Evolutionary conservation across 345 rosid species (phyloP), one percentile per base, ranked within the genome.

Genomic region (Litchi chinensis): DNA sequence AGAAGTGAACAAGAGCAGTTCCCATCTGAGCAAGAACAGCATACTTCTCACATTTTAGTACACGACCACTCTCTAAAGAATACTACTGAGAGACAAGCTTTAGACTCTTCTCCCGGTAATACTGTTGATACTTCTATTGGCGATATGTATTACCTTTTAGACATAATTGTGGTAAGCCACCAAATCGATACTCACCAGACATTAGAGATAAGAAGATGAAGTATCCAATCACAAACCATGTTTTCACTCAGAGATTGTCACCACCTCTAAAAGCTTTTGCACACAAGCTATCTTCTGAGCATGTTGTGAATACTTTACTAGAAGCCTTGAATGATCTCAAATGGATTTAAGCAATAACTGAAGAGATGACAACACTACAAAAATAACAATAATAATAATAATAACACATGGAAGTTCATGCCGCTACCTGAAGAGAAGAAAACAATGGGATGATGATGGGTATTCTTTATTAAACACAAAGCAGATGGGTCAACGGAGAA

Each of bases 141-240:
- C 11, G n/a, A n/a, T 56, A 56, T 19, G 1, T 13, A 2, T 56
- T 56, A 16, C 60, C 60, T 56, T 56, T 56, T 40, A 44, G 70
- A 16, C 57, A 75, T 3, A 75, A 75, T 24, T 4, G 37, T 3
- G 62, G 78, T 1, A 65, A 75, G 43, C 78, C 70, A 37, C 57
- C 40, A 43, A 62, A 37, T 40, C 7, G 24, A 10, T 70, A 69
- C 7, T 70, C 11, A 0, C 76, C 48, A 40, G 48, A 70, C 13
- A 5, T 19, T 16, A 1, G 4, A 19, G 57, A 11, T 48, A 56
- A 13, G 2, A n/a, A n/a, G 7, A 54, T 56, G 1, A 56, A 69
- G 12, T 69, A 68, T 19, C 68, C 24, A 7, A 77, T 70, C 56
- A n/a, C 76, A 9, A 70, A 78, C 21, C n/a, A 70, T 46, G 64